phyloP scores from a whole-genome alignment of 345 rosid genomes.

The Acer campestre region DNA sequence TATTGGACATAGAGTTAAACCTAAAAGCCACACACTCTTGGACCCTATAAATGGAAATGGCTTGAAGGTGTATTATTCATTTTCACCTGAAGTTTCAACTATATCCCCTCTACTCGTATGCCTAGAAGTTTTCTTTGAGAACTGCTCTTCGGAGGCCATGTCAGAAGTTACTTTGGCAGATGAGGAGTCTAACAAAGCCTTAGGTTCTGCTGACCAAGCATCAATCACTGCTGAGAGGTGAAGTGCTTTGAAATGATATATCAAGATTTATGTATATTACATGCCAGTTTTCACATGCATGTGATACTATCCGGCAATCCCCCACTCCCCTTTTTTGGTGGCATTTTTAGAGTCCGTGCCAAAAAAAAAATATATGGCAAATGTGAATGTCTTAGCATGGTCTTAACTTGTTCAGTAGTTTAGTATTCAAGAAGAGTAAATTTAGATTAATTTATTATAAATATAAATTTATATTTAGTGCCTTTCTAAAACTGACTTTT shows the following conservation, averaged over 20 bases:
- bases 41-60: constrained; percentile 86
- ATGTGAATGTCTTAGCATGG: neutral
- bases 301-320: neutral
- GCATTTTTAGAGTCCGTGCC: neutral
- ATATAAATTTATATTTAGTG: too few relatives aligned
- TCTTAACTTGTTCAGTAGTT: neutral
- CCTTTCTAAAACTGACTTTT: constrained; percentile 8
- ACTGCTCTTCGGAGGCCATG: constrained; percentile 66
- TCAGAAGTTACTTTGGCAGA: constrained; percentile 54
- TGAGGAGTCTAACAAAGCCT: constrained; percentile 55
- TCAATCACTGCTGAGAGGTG: constrained; percentile 58
- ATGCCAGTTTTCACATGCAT: neutral
- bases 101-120: constrained; percentile 66
- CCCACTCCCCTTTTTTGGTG: neutral
- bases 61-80: constrained; percentile 79
- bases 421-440: neutral
- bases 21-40: constrained; percentile 68
- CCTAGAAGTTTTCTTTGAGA: constrained; percentile 70
- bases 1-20: constrained; percentile 64
- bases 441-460: too few relatives aligned
- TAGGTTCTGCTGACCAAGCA: constrained; percentile 52
- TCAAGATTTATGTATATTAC: neutral
- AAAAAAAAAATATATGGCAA: neutral
- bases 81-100: constrained; percentile 68
- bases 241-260: constrained; percentile 6